Conservation (phyloP, 805 yeast genomes). For the Nakazawaea anatomiae region DNA sequence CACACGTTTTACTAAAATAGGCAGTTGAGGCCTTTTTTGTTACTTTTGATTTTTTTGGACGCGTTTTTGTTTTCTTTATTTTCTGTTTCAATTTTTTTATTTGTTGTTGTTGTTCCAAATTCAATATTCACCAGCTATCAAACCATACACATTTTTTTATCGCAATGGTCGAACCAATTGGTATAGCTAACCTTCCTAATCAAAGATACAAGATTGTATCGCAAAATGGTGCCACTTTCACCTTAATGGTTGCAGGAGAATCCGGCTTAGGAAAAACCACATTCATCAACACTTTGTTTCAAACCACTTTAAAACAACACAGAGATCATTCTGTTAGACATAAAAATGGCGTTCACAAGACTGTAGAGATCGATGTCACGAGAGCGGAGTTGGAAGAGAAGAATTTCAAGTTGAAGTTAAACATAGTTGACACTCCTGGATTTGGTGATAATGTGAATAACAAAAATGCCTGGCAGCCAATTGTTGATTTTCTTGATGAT, state of each 20-base stretch:
- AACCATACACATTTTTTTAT: too few relatives aligned
- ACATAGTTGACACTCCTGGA: conserved; percentile 89
- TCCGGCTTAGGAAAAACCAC: conserved; percentile 93
- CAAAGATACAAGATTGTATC: conserved; percentile 77
- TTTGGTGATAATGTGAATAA: conserved; percentile 90
- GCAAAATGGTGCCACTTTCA: conserved; percentile 69
- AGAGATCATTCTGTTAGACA: conserved; percentile 49
- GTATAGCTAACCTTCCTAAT: conserved; percentile 68
- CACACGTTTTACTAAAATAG: neutral
- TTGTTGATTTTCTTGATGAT: conserved; percentile 84
- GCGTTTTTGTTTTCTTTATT: neutral
- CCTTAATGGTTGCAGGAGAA: conserved; percentile 86
- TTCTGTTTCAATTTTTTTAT: neutral
- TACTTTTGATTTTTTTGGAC: neutral
- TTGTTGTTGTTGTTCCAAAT: neutral
- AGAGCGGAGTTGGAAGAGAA: conserved; percentile 83
- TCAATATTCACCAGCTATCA: too few relatives aligned
- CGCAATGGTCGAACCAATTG: conserved; percentile 45
- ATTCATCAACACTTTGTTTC: conserved; percentile 79
- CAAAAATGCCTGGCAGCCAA: conserved; percentile 79
- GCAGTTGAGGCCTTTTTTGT: neutral
- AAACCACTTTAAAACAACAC: conserved; percentile 59
- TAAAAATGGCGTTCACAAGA: conserved; percentile 56
- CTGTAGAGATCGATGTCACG: conserved; percentile 72
- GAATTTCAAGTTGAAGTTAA: conserved; percentile 70